phyloP scores from a whole-genome alignment of 768 basidiomycete genomes.

The Multifurca ochricompacta region DNA sequence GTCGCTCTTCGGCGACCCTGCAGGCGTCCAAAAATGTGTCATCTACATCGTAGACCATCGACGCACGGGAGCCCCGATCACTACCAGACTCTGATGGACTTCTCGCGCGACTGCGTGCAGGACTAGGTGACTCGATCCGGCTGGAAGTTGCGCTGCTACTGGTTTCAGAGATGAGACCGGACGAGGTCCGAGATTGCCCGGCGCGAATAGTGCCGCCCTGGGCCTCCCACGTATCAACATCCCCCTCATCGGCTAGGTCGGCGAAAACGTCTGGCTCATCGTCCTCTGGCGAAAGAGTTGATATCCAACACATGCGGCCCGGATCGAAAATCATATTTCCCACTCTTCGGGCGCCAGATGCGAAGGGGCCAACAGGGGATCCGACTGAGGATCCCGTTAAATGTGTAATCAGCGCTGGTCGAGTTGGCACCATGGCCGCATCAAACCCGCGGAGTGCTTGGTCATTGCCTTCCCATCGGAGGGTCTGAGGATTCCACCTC shows the following conservation, averaged over 20 bases:
- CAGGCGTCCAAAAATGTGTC: constrained; percentile 67
- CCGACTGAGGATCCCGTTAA: constrained; percentile 82
- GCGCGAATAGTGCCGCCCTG: constrained; percentile 79
- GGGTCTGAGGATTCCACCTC: constrained; percentile 89
- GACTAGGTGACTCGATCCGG: constrained; percentile 44
- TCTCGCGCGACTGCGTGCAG: constrained; percentile 51
- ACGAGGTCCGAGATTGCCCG: constrained; percentile 29
- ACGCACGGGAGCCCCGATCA: constrained; percentile 73
- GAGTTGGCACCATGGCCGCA: constrained; percentile 65
- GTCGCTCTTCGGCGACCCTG: constrained; percentile 70
- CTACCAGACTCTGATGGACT: constrained; percentile 71
- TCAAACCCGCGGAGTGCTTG: constrained; percentile 88
- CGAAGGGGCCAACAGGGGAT: constrained; percentile 66
- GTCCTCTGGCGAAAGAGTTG: constrained; percentile 74
- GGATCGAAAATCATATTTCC: constrained; percentile 99
- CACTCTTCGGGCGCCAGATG: constrained; percentile 78
- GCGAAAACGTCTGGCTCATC: constrained; percentile 96
- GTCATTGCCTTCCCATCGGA: constrained; percentile 98
- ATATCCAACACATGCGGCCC: constrained; percentile 90
- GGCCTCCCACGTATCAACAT: constrained; percentile 59
- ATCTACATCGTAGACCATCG: constrained; percentile 70
- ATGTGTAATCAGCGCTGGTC: constrained; percentile 94
- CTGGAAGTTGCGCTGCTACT: constrained; percentile 29
- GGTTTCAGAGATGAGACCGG: constrained; percentile 20
- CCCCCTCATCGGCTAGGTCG: constrained; percentile 83